A percentile compares a stretch with the other conserved stretches of the same genome.
Conservation (phyloP, 2,329 filamentous ascomycete genomes). For the Fusarium neocosmosporiellum region DNA sequence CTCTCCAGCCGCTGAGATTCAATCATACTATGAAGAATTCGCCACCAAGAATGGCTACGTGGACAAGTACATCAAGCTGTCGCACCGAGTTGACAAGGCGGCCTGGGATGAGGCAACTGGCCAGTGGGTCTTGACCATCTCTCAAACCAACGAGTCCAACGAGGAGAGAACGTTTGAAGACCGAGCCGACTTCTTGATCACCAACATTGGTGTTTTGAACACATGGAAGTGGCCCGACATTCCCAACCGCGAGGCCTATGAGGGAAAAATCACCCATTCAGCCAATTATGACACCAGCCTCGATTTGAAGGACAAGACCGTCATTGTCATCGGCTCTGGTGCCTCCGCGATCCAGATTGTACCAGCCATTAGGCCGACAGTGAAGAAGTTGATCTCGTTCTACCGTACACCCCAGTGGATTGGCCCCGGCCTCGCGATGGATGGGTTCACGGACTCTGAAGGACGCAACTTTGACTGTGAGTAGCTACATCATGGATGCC, state of each 20-base stretch:
- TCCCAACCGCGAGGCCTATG: constrained; percentile 56
- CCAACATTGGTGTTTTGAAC: constrained; percentile 63
- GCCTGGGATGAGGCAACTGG: constrained; percentile 37
- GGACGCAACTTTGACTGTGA: constrained; percentile 14
- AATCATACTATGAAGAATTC: constrained; percentile 49
- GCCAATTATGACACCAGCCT: constrained; percentile 62
- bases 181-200: constrained; percentile 59
- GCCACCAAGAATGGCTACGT: constrained; percentile 46
- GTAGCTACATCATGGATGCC: not conserved
- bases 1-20: constrained; percentile 52
- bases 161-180: constrained; percentile 50
- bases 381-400: constrained; percentile 54
- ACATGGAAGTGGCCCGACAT: constrained; percentile 63
- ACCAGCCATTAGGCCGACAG: constrained; percentile 44
- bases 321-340: constrained; percentile 66
- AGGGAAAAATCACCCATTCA: constrained; percentile 61
- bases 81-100: constrained; percentile 38
- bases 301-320: constrained; percentile 58
- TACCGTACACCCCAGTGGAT: constrained; percentile 57
- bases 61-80: constrained; percentile 42
- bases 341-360: constrained; percentile 65
- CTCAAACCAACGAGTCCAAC: not conserved
- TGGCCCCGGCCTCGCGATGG: constrained; percentile 47
- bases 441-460: constrained; percentile 34
- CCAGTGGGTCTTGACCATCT: constrained; percentile 16